Evolutionary conservation across 306 rosid species (phyloP).

Genomic region (Nissolia schottii): DNA sequence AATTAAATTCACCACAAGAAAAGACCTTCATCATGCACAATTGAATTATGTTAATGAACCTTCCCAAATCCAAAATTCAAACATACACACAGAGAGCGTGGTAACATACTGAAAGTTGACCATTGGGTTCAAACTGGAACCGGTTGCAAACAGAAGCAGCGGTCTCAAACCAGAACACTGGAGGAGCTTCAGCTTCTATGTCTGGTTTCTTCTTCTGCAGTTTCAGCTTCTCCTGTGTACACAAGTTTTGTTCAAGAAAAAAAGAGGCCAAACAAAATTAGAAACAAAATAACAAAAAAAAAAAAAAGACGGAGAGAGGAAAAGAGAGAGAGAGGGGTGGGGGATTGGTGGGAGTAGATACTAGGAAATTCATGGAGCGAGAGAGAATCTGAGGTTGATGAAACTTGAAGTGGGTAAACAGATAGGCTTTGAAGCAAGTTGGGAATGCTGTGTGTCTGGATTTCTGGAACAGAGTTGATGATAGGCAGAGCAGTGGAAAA

Average conservation of each 20-base stretch:
- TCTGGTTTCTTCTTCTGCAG: conserved; percentile 40
- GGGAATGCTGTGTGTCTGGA: too few species aligned
- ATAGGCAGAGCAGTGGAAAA: too few species aligned
- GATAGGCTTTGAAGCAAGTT: too few species aligned
- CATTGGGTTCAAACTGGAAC: conserved; percentile 52
- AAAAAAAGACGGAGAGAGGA: background rate
- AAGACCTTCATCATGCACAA: background rate
- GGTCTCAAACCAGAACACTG: conserved; percentile 63
- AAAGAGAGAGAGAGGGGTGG: too few species aligned
- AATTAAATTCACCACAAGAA: background rate
- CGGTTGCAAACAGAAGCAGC: conserved; percentile 57
- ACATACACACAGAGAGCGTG: background rate
- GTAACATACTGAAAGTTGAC: conserved; percentile 60
- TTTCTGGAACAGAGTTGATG: background rate
- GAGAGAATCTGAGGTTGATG: background rate
- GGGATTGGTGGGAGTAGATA: background rate
- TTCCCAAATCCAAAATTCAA: background rate
- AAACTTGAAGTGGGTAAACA: background rate
- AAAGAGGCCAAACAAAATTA: background rate
- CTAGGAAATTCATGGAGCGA: conserved; percentile 16
- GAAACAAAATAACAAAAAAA: background rate
- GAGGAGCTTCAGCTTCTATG: conserved; percentile 33
- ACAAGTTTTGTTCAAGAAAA: background rate
- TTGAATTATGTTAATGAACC: background rate
- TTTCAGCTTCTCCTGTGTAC: conserved; percentile 60